A percentile compares a stretch with the other conserved stretches of the same genome.
Conservation (phyloP, 371 early-diverging fungal species). For the Mortierella sp. region DNA sequence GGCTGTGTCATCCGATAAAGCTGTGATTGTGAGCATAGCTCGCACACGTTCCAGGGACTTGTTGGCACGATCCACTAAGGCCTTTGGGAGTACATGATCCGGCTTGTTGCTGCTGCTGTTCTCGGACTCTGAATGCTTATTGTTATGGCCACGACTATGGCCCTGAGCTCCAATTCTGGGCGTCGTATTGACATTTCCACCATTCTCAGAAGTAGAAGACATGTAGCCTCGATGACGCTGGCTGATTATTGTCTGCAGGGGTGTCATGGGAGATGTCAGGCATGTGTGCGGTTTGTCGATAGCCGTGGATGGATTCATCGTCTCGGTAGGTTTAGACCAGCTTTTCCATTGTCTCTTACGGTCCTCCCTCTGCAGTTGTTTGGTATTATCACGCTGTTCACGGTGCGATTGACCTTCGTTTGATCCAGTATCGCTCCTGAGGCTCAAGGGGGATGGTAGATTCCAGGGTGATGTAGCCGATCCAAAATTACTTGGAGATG, state of each 20-base stretch:
- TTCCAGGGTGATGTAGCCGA: conserved; percentile 9
- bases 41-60: conserved; percentile 33
- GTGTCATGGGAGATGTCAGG: conserved; percentile 16
- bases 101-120: conserved; percentile 8
- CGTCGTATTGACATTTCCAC: neutral
- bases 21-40: conserved; percentile 8
- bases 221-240: conserved; percentile 17
- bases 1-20: conserved; percentile 10
- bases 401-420: neutral
- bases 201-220: conserved; percentile 15
- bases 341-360: conserved; percentile 50
- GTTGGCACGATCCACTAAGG: conserved; percentile 30
- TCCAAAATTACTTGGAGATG: conserved; percentile 8
- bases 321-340: conserved; percentile 32
- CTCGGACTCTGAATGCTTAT: conserved; percentile 18
- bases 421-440: conserved; percentile 2
- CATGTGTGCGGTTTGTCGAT: conserved; percentile 21
- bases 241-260: conserved; percentile 3
- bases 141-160: conserved; percentile 31
- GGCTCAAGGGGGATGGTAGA: conserved; percentile 26
- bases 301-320: conserved; percentile 24
- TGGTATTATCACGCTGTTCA: neutral
- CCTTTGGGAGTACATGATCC: conserved; percentile 17
- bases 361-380: conserved; percentile 18
- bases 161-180: conserved; percentile 16